Evolutionary conservation across 2,329 filamentous ascomycete genomes (phyloP), one percentile per base, ranked within the genome.

Genomic region (Xylaria sp.): DNA sequence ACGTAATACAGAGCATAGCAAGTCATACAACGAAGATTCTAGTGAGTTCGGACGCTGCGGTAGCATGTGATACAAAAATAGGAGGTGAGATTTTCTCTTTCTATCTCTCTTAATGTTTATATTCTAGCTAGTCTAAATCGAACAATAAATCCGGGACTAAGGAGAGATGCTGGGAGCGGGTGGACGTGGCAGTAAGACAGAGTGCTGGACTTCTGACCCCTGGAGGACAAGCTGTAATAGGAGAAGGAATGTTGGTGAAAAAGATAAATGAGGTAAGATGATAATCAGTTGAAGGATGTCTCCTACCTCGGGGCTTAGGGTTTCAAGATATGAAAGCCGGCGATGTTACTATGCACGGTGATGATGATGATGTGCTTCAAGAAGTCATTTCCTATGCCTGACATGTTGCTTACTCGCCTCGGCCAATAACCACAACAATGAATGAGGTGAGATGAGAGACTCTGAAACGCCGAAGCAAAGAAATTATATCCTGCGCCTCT

Each of bases 31-130:
- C 25, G 13, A 44, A n/a, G 5, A 23, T 39, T 56, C 5, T 10
- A 25, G 41, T 12, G 62, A n/a, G 10, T 28, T 23, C 55, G 55
- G 56, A 48, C 23, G 23, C 25, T 31, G 23, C 56, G 31, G 25
- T 5, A 18, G 10, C 55, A 55, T 63, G 55, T 61, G 56, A 68
- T 51, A 60, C 55, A 8, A 54, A n/a, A 20, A 46, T 18, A 4
- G 2, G 15, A 46, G 8, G 39, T 44, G 20, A 51, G 50, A 25
- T 28, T 4, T 10, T 37, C 34, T 37, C 34, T 37, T 34, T 10
- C 34, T 28, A 28, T 37, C 34, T 46, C 41, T 39, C 20, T 55
- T 13, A 15, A 20, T n/a, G 4, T 41, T 18, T 12, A 3, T 34
- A 34, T 15, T 41, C 41, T 57, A 44, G 18, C 15, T 13, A 31